Conservation (phyloP, 768 basidiomycete species). For the Boletellus emodensis region DNA sequence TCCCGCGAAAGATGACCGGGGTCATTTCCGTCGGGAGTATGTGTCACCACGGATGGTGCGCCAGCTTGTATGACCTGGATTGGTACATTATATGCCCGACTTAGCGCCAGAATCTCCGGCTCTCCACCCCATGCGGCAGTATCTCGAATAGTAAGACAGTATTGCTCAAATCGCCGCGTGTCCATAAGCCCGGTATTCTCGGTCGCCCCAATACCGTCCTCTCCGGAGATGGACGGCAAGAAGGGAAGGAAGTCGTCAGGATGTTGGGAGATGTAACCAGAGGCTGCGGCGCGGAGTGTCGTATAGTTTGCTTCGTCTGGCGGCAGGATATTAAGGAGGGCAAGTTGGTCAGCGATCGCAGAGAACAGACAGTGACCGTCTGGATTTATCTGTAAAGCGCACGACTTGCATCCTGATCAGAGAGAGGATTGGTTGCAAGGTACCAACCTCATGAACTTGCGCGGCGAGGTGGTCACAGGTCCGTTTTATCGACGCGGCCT, state of each 20-base stretch:
- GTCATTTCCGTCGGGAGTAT: conserved; percentile 50
- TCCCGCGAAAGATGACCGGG: conserved; percentile 25
- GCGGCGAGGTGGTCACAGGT: conserved; percentile 65
- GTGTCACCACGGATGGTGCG: conserved; percentile 77
- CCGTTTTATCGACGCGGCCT: conserved; percentile 58
- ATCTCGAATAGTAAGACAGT: conserved; percentile 73
- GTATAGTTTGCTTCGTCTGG: conserved; percentile 55
- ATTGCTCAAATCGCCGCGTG: conserved; percentile 57
- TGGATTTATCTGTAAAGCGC: conserved; percentile 70
- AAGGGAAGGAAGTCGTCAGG: conserved; percentile 92
- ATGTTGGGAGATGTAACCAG: conserved; percentile 77
- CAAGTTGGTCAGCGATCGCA: conserved; percentile 89
- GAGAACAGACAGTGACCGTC: conserved; percentile 97
- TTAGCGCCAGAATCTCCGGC: conserved; percentile 91
- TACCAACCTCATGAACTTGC: conserved; percentile 58
- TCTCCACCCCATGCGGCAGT: conserved; percentile 97
- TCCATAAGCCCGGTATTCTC: conserved; percentile 68
- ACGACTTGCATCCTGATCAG: conserved; percentile 2
- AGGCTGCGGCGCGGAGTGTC: conserved; percentile 62
- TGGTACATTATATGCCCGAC: conserved; percentile 72
- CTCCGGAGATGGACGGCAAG: conserved; percentile 68
- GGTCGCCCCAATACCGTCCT: conserved; percentile 61
- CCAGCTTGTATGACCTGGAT: conserved; percentile 90
- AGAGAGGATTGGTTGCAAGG: neutral
- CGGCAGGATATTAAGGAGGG: conserved; percentile 63